phyloP scores from a whole-genome alignment of 371 early-diverging fungal genomes.

The Apophysomyces sp. region DNA sequence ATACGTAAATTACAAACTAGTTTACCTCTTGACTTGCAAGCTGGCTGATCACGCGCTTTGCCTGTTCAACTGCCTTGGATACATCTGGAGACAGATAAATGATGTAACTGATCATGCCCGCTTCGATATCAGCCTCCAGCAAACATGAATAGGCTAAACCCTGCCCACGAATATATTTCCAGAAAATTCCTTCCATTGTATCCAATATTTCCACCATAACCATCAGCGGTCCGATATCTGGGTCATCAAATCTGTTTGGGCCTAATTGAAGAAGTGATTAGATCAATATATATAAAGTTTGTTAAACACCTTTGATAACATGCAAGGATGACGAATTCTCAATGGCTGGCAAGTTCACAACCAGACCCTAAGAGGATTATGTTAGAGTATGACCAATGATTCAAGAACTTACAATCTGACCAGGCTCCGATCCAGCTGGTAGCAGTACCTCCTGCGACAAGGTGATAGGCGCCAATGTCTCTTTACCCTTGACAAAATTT shows the following conservation, averaged over 20 bases:
- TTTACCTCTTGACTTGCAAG: conserved; percentile 46
- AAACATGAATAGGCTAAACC: conserved; percentile 65
- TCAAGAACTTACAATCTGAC: conserved; percentile 40
- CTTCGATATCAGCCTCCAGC: conserved; percentile 49
- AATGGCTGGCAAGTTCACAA: conserved; percentile 62
- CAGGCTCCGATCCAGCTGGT: conserved; percentile 51
- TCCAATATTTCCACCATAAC: conserved; percentile 63
- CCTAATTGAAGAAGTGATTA: conserved; percentile 23
- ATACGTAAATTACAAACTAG: no score
- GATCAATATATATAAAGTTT: neutral
- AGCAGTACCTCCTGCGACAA: conserved; percentile 54
- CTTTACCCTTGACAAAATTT: neutral
- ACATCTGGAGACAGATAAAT: conserved; percentile 63
- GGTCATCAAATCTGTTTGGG: conserved; percentile 51
- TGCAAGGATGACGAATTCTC: conserved; percentile 63
- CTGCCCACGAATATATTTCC: conserved; percentile 69
- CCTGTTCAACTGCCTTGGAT: conserved; percentile 60
- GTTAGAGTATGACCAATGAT: no score
- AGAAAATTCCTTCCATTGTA: conserved; percentile 66
- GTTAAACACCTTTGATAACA: conserved; percentile 26
- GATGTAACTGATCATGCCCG: conserved; percentile 53
- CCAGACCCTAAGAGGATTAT: conserved; percentile 29
- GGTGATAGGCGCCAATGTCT: conserved; percentile 38
- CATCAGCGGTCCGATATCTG: conserved; percentile 58
- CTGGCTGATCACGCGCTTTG: conserved; percentile 54